These are phyloP conservation scores for Coriolopsis trogii DNA, from an alignment of 1,284 basidiomycete species.

Conservation along the genomic window DNA sequence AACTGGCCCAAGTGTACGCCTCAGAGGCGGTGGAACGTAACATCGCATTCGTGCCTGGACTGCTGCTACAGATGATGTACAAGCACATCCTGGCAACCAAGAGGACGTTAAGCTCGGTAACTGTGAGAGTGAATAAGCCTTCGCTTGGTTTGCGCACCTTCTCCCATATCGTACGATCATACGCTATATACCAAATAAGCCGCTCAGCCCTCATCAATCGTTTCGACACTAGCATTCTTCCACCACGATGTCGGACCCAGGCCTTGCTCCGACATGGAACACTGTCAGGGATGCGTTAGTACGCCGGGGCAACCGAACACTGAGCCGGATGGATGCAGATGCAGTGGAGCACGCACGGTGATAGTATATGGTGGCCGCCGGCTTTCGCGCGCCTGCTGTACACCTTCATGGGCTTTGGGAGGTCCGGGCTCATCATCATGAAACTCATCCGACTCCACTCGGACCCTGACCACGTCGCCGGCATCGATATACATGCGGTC, in stretches of 20 bases:
- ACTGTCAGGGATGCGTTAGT: slow-evolving; percentile 47
- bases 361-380: slow-evolving; percentile 76
- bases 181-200: not conserved
- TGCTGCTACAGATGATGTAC: not conserved
- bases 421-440: slow-evolving; percentile 92
- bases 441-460: slow-evolving; percentile 88
- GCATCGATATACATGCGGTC: slow-evolving; percentile 88
- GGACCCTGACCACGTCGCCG: slow-evolving; percentile 84
- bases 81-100: too few species aligned
- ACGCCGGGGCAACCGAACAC: not conserved
- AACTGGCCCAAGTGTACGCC: too few species aligned
- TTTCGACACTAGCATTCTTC: slow-evolving; percentile 52
- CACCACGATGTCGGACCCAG: slow-evolving; percentile 80
- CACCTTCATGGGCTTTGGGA: slow-evolving; percentile 70
- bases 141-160: too few species aligned
- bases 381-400: slow-evolving; percentile 52
- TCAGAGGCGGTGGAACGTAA: too few species aligned
- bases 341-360: slow-evolving; percentile 53
- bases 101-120: too few species aligned
- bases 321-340: not conserved
- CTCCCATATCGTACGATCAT: not conserved
- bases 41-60: too few species aligned
- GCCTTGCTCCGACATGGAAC: slow-evolving; percentile 89
- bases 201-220: slow-evolving; percentile 39
- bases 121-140: too few species aligned